These are phyloP conservation scores for Pleoardoris graminearum DNA, from an alignment of 2,329 filamentous ascomycete species.

Conservation along the genomic window DNA sequence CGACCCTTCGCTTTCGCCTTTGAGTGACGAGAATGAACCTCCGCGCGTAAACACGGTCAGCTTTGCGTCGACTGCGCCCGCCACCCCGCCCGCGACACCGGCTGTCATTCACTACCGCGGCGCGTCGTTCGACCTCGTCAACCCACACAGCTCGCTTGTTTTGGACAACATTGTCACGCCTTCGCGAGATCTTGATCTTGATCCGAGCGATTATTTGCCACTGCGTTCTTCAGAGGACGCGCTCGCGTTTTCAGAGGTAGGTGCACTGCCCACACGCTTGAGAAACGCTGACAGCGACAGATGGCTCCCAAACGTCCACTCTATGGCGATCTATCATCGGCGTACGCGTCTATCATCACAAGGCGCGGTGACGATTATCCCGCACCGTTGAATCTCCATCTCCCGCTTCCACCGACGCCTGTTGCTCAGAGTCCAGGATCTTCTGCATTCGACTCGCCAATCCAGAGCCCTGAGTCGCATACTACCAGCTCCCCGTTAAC, in stretches of 20 bases:
- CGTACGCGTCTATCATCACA: slow-evolving; percentile 34
- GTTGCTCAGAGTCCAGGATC: slow-evolving; percentile 32
- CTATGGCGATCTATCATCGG: slow-evolving; percentile 35
- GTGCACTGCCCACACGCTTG: slow-evolving; percentile 8
- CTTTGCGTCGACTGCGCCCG: slow-evolving; percentile 34
- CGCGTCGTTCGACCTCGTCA: slow-evolving; percentile 46
- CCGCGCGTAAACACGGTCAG: slow-evolving; percentile 25
- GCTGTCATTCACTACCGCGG: slow-evolving; percentile 46
- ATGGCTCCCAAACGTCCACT: slow-evolving; percentile 38
- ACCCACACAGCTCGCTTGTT: slow-evolving; percentile 43
- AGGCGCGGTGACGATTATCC: slow-evolving; percentile 23
- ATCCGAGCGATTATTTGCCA: slow-evolving; percentile 38
- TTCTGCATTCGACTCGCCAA: slow-evolving; percentile 31
- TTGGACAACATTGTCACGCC: slow-evolving; percentile 44
- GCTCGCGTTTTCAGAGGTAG: slow-evolving; percentile 25
- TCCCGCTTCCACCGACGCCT: slow-evolving; percentile 32
- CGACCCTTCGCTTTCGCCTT: slow-evolving; percentile 27
- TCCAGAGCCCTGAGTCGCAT: slow-evolving; percentile 29
- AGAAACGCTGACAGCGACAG: slow-evolving; percentile 18
- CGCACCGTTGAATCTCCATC: slow-evolving; percentile 15
- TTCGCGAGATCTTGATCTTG: slow-evolving; percentile 41
- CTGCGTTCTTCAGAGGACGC: slow-evolving; percentile 29
- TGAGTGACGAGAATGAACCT: slow-evolving; percentile 24
- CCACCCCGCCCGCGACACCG: slow-evolving; percentile 43
- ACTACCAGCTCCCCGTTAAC: slow-evolving; percentile 25